phyloP scores from a whole-genome alignment of 345 rosid genomes.

The Syzygium jambos region DNA sequence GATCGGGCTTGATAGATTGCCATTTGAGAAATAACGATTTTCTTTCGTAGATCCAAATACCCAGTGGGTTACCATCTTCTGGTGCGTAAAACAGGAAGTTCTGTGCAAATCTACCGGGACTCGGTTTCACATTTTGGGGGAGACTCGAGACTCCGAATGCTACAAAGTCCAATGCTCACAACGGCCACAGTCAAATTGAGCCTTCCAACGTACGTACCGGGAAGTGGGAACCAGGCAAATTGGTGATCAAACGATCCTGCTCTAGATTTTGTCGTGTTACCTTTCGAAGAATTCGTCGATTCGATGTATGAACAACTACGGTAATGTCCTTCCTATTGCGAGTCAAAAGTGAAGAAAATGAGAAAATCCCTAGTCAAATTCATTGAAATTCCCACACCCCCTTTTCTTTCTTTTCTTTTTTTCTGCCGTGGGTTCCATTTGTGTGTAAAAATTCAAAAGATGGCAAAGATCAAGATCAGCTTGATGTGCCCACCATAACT shows the following conservation, averaged over 20 bases:
- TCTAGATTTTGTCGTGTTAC: neutral
- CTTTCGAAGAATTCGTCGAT: neutral
- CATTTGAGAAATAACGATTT: neutral
- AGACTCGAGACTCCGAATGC: neutral
- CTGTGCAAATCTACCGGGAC: neutral
- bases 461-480: neutral
- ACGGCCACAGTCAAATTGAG: neutral
- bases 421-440: neutral
- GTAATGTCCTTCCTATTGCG: neutral
- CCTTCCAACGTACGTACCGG: neutral
- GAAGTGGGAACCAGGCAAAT: neutral
- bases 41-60: neutral
- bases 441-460: neutral
- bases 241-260: neutral
- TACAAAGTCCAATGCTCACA: neutral
- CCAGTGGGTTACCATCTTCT: neutral
- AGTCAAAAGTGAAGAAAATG: neutral
- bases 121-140: neutral
- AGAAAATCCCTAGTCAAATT: neutral
- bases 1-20: neutral
- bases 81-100: neutral
- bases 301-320: neutral
- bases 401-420: neutral
- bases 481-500: neutral
- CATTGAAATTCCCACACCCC: neutral